Conservation (phyloP, 257 asterid species). For the Nicotiana otophora region DNA sequence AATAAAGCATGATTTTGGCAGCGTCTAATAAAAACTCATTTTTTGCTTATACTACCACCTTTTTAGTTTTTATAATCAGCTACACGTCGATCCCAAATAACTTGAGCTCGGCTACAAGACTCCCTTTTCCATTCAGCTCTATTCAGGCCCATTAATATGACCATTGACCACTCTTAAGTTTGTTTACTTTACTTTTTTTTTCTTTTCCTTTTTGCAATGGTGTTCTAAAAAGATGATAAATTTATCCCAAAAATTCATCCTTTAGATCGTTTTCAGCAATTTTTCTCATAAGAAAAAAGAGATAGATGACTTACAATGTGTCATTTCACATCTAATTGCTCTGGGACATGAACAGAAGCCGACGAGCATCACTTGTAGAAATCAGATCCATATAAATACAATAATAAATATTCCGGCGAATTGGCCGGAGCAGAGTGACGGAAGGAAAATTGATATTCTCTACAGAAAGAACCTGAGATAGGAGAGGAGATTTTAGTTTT, state of each 20-base stretch:
- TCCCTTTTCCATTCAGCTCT: background rate
- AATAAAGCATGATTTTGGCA: background rate
- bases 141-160: background rate
- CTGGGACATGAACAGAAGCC: background rate
- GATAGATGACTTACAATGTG: conserved; percentile 19
- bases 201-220: background rate
- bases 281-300: background rate
- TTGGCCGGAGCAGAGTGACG: conserved; percentile 11
- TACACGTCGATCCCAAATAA: background rate
- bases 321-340: conserved; percentile 13
- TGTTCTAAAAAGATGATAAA: background rate
- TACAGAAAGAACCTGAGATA: background rate
- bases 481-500: background rate
- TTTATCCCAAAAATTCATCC: background rate
- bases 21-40: too few relatives aligned
- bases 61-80: background rate
- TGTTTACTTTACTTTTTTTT: background rate
- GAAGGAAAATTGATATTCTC: conserved; percentile 8
- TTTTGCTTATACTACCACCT: background rate
- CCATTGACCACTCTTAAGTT: background rate
- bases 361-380: background rate
- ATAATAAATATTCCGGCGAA: conserved; percentile 25
- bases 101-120: background rate
- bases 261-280: background rate
- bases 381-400: conserved; percentile 34